Conservation (phyloP, 208 protist species). For the Phytomonas serpens region DNA sequence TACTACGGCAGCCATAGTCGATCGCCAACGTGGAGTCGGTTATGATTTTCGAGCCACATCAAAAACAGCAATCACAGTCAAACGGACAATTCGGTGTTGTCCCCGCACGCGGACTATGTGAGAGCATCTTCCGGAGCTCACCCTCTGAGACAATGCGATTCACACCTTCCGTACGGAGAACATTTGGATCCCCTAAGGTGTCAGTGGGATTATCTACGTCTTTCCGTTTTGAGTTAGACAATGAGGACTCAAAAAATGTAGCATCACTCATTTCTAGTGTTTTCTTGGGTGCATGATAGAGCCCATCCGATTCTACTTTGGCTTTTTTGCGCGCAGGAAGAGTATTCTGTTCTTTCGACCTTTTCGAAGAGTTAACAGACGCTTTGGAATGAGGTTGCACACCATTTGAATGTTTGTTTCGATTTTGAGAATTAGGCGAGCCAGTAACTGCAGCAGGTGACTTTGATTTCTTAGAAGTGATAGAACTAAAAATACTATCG, state of each 20-base stretch:
- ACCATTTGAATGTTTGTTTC: background rate
- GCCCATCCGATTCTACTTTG: conserved; percentile 30
- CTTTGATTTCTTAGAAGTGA: background rate
- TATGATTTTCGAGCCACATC: conserved; percentile 6
- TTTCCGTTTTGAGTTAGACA: conserved; percentile 17
- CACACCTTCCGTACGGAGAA: conserved; percentile 54
- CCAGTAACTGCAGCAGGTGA: background rate
- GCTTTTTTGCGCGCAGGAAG: background rate
- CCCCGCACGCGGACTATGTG: conserved; percentile 55
- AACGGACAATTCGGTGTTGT: conserved; percentile 87
- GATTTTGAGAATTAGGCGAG: background rate
- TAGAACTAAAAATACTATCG: background rate
- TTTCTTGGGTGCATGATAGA: conserved; percentile 73
- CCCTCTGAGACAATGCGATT: conserved; percentile 67
- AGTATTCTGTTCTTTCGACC: background rate
- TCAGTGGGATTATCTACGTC: background rate
- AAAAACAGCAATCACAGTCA: conserved; percentile 90
- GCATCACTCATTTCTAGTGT: conserved; percentile 68
- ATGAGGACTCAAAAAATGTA: conserved; percentile 55
- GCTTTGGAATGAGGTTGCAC: background rate
- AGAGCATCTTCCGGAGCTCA: conserved; percentile 75
- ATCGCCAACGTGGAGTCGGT: background rate
- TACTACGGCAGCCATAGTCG: background rate
- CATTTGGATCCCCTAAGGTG: background rate
- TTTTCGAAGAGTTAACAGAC: background rate